phyloP scores from a whole-genome alignment of 1,284 basidiomycete species.

The Inonotus hispidus region DNA sequence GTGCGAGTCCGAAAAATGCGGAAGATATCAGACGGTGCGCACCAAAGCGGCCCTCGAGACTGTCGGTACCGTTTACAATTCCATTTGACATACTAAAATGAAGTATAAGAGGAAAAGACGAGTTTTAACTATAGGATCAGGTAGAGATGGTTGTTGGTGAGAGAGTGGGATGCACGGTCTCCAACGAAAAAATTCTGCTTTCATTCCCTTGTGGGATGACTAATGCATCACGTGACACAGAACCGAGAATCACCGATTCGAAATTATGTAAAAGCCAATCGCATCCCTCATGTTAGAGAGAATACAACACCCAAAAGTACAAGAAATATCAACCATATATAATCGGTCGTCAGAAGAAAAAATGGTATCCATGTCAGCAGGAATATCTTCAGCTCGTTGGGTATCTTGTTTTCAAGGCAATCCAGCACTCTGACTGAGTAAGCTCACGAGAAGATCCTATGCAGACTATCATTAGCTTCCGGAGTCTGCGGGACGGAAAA shows the following conservation, averaged over 20 bases:
- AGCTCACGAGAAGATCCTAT: conserved; percentile 21
- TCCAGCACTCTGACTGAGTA: conserved; percentile 20
- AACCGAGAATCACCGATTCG: background rate
- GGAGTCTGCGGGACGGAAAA: background rate
- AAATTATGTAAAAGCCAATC: background rate
- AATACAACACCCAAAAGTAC: background rate
- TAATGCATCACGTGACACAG: background rate
- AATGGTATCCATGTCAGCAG: background rate
- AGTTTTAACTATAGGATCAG: conserved; percentile 16
- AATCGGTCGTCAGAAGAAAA: background rate
- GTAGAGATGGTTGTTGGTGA: conserved; percentile 17
- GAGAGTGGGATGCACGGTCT: conserved; percentile 9
- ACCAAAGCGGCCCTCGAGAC: conserved; percentile 83
- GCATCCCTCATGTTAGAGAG: background rate
- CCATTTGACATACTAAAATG: conserved; percentile 78
- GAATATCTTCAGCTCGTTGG: background rate
- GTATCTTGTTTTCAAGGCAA: conserved; percentile 8
- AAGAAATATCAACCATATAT: background rate
- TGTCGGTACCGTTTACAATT: conserved; percentile 72
- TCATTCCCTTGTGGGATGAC: background rate
- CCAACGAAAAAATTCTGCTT: background rate
- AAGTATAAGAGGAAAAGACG: conserved; percentile 18
- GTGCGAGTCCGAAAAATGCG: background rate
- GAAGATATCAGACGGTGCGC: conserved; percentile 33
- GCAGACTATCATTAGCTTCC: conserved; percentile 7